A percentile compares a stretch with the other conserved stretches of the same genome.
These are phyloP conservation scores for Botryotinia narcissicola DNA, from an alignment of 2,329 filamentous ascomycete species.

Conservation along the genomic window DNA sequence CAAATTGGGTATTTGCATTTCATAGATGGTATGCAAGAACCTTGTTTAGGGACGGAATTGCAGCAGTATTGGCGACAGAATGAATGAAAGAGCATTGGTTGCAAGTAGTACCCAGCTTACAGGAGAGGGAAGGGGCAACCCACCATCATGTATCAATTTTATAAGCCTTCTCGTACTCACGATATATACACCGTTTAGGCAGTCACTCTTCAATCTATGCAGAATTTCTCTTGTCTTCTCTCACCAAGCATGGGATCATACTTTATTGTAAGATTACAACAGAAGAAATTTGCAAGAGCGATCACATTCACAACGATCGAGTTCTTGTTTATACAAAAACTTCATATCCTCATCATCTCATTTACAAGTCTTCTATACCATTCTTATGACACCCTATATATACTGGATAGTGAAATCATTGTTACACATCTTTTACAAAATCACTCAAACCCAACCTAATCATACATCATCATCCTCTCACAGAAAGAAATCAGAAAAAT, in stretches of 20 bases:
- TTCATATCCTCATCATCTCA: neutral
- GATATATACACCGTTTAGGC: neutral
- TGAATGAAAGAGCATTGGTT: neutral
- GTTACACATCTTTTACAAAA: neutral
- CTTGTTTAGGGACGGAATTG: neutral
- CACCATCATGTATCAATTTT: neutral
- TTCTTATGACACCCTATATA: neutral
- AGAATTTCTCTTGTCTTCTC: neutral
- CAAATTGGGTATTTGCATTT: neutral
- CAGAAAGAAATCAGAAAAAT: neutral
- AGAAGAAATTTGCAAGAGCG: neutral
- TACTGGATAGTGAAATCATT: neutral
- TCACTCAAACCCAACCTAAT: neutral
- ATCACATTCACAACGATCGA: neutral
- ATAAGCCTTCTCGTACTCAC: neutral
- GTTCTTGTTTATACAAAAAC: neutral
- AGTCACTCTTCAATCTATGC: neutral
- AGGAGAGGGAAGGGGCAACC: neutral
- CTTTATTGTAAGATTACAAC: neutral
- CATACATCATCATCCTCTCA: neutral
- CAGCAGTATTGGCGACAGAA: neutral
- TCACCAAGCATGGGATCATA: neutral
- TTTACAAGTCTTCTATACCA: neutral
- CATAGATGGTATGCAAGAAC: neutral
- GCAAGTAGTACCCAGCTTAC: neutral